A percentile compares a stretch with the other conserved stretches of the same genome.
Conservation (phyloP, 345 rosid species). For the Boechera stricta region DNA sequence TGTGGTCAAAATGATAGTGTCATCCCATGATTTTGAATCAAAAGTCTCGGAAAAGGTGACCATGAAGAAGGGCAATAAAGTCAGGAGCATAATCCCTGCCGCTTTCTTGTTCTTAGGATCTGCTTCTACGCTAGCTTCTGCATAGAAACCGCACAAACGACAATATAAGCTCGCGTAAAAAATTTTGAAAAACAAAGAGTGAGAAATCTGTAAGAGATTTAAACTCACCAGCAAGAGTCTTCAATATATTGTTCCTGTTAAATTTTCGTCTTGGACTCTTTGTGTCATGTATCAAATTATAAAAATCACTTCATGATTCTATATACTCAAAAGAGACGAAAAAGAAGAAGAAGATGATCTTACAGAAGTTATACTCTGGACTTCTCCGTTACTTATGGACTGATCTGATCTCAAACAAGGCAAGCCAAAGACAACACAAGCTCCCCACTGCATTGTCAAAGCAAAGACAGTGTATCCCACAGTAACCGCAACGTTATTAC, state of each 20-base stretch:
- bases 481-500: conserved; percentile 37
- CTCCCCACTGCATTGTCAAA: conserved; percentile 45
- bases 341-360: neutral
- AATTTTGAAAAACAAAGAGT: neutral
- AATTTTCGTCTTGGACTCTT: conserved; percentile 2
- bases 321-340: neutral
- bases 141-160: neutral
- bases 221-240: conserved; percentile 21
- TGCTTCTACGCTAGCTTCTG: conserved; percentile 36
- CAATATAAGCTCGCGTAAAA: neutral
- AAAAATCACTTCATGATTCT: neutral
- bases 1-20: conserved; percentile 27
- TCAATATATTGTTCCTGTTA: neutral
- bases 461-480: conserved; percentile 44
- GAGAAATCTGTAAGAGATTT: neutral
- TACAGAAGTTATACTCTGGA: conserved; percentile 1
- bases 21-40: conserved; percentile 32
- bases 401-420: conserved; percentile 28
- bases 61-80: conserved; percentile 38
- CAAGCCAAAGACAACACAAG: conserved; percentile 46
- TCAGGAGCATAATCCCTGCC: conserved; percentile 45
- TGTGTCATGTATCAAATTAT: conserved; percentile 19
- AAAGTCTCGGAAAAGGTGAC: conserved; percentile 37
- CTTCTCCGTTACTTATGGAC: conserved; percentile 10
- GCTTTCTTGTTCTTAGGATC: conserved; percentile 44